Evolutionary conservation across 2,329 filamentous ascomycete species (phyloP).

Genomic region (Tolypocladium inflatum): DNA sequence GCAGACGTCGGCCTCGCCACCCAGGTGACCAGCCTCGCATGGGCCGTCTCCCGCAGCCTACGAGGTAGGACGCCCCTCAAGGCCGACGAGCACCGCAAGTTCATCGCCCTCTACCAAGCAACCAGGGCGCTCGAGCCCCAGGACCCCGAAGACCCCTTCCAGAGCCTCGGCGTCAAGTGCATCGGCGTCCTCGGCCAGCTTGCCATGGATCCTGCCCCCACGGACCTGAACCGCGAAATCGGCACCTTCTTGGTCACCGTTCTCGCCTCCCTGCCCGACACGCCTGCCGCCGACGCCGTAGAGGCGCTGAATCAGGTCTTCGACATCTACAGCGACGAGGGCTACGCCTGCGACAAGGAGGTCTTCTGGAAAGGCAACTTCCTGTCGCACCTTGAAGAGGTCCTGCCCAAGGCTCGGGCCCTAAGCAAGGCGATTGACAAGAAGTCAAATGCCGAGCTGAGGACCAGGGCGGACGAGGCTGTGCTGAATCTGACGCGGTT

Average conservation of each 20-base stretch:
- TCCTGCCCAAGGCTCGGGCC: constrained; percentile 41
- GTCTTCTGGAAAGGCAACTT: constrained; percentile 58
- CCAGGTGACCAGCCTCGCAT: constrained; percentile 54
- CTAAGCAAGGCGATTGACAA: constrained; percentile 54
- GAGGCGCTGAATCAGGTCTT: constrained; percentile 59
- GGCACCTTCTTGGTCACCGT: constrained; percentile 53
- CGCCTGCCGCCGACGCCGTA: constrained; percentile 46
- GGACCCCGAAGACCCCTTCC: constrained; percentile 43
- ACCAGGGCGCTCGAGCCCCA: constrained; percentile 27
- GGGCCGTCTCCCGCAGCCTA: constrained; percentile 52
- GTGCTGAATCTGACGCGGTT: constrained; percentile 52
- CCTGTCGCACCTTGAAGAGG: constrained; percentile 46
- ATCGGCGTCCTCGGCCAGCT: constrained; percentile 57
- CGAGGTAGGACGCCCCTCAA: constrained; percentile 37
- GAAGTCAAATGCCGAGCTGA: constrained; percentile 44
- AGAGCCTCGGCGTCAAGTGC: constrained; percentile 55
- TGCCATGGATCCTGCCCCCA: constrained; percentile 43
- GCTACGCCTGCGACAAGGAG: constrained; percentile 44
- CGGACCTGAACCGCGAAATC: constrained; percentile 50
- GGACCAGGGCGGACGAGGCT: constrained; percentile 50
- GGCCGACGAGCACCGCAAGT: constrained; percentile 48
- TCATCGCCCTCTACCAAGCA: constrained; percentile 56
- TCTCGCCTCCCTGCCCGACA: constrained; percentile 39
- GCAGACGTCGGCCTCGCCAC: constrained; percentile 53
- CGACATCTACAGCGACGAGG: constrained; percentile 57